These are phyloP conservation scores for Trichoderma orchidacearum DNA, from an alignment of 495 filamentous ascomycete species.

Conservation along the genomic window DNA sequence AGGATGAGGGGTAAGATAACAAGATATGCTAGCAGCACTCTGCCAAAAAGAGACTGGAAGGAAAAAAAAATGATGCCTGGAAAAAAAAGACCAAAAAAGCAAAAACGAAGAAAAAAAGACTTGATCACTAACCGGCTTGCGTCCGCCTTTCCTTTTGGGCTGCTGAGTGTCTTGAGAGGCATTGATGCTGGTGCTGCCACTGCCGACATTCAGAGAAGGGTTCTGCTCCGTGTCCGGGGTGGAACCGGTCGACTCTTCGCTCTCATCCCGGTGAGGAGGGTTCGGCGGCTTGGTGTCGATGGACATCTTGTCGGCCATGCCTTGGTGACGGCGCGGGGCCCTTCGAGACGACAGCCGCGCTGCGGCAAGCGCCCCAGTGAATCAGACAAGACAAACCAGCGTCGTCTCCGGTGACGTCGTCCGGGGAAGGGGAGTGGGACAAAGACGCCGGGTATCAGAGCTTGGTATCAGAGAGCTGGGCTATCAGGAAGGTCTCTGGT, in stretches of 20 bases:
- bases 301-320: slow-evolving; percentile 45
- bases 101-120: slow-evolving; percentile 5
- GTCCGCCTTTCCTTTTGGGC: slow-evolving; percentile 85
- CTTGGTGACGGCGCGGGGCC: slow-evolving; percentile 10
- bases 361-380: slow-evolving; percentile 19
- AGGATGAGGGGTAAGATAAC: not conserved
- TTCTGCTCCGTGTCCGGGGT: slow-evolving; percentile 36
- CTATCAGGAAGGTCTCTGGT: slow-evolving; percentile 3
- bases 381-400: not conserved
- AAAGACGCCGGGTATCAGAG: too few species aligned
- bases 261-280: slow-evolving; percentile 31
- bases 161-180: slow-evolving; percentile 31
- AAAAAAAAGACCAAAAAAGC: not conserved
- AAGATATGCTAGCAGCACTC: not conserved
- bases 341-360: slow-evolving; percentile 13
- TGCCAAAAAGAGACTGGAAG: not conserved
- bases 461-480: not conserved
- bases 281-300: slow-evolving; percentile 36
- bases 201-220: slow-evolving; percentile 9
- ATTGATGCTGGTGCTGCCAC: slow-evolving; percentile 15
- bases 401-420: slow-evolving; percentile 3
- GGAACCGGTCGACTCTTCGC: slow-evolving; percentile 41
- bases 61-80: too few species aligned
- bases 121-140: slow-evolving; percentile 83
- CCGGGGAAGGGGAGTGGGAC: slow-evolving; percentile 1